Conservation (phyloP, 1,284 basidiomycete genomes). For the Ceratobasidium sp. region DNA sequence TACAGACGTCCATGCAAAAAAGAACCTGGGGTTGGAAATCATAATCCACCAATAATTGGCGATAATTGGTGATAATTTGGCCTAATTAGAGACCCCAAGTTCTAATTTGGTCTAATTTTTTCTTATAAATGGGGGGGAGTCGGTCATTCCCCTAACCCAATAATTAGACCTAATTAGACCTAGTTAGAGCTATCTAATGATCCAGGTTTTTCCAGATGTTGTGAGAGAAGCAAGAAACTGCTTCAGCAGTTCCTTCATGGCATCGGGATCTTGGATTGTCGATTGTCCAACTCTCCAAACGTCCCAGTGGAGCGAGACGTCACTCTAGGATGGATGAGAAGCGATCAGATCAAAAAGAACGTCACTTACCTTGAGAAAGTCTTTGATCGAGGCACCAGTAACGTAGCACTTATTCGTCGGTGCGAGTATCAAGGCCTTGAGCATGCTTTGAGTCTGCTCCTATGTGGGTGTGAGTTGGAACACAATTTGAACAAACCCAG, state of each 20-base stretch:
- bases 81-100: no score
- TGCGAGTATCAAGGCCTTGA: not conserved
- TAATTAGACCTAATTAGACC: no score
- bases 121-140: no score
- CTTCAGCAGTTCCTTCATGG: not conserved
- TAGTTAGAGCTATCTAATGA: no score
- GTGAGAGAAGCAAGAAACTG: not conserved
- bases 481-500: not conserved
- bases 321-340: not conserved
- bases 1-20: no score
- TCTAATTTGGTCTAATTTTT: no score
- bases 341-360: not conserved
- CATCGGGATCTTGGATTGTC: not conserved
- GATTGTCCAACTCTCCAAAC: not conserved
- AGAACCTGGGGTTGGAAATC: no score
- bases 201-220: no score
- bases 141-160: no score
- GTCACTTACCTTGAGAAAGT: not conserved
- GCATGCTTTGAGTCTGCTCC: slow-evolving; percentile 1
- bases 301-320: not conserved
- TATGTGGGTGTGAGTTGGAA: not conserved
- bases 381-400: not conserved
- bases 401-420: slow-evolving; percentile 13
- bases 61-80: no score
- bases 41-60: no score